Evolutionary conservation across 768 basidiomycete genomes (phyloP).

Genomic region (Ramaria sp.): DNA sequence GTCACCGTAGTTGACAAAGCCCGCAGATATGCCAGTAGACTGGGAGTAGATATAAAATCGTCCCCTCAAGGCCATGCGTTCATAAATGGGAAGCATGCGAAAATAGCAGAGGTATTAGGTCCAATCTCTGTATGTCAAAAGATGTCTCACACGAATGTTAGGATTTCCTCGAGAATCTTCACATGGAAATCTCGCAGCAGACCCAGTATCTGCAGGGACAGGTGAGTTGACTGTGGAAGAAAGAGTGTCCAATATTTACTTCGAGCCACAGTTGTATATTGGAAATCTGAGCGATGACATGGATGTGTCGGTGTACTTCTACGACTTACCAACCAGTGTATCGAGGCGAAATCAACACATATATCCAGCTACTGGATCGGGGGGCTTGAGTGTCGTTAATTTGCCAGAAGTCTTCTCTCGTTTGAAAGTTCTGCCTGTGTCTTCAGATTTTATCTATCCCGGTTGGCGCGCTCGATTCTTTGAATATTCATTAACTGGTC

Average conservation of each 20-base stretch:
- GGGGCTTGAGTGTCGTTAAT: slow-evolving; percentile 40
- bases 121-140: slow-evolving; percentile 3
- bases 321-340: slow-evolving; percentile 69
- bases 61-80: slow-evolving; percentile 57
- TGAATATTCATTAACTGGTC: neutral
- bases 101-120: slow-evolving; percentile 45
- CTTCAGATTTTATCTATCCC: slow-evolving; percentile 51
- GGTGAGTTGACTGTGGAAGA: slow-evolving; percentile 27
- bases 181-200: slow-evolving; percentile 46
- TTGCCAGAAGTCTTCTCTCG: slow-evolving; percentile 41
- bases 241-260: neutral
- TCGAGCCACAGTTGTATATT: slow-evolving; percentile 38
- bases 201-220: slow-evolving; percentile 63
- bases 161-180: slow-evolving; percentile 57
- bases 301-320: slow-evolving; percentile 69
- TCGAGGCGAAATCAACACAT: slow-evolving; percentile 69
- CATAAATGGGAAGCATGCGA: slow-evolving; percentile 77
- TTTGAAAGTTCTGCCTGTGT: slow-evolving; percentile 30
- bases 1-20: slow-evolving; percentile 32
- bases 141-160: slow-evolving; percentile 18
- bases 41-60: slow-evolving; percentile 35
- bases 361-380: slow-evolving; percentile 37
- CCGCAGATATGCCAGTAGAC: slow-evolving; percentile 42
- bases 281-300: slow-evolving; percentile 45
- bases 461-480: slow-evolving; percentile 28